phyloP scores from a whole-genome alignment of 495 filamentous ascomycete species.

The Penicillium manginii region DNA sequence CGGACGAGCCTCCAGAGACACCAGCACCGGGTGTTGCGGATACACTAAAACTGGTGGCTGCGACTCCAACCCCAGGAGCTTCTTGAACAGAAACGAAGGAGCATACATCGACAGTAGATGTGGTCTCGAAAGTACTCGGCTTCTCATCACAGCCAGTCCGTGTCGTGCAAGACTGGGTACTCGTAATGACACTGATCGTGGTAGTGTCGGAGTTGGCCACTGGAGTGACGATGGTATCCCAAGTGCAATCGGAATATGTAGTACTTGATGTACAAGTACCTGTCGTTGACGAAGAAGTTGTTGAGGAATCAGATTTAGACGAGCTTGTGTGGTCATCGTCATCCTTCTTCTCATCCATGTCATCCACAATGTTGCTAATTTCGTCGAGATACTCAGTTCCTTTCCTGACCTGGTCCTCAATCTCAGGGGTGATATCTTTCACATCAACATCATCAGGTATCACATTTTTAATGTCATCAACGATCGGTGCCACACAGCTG shows the following conservation, averaged over 20 bases:
- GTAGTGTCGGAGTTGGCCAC: neutral
- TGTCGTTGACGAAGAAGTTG: neutral
- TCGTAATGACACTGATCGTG: neutral
- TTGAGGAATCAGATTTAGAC: neutral
- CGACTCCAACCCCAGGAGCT: too few species aligned
- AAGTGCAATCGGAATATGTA: slow-evolving; percentile 3
- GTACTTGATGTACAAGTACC: slow-evolving; percentile 4
- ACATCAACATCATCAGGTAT: neutral
- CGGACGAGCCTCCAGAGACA: too few species aligned
- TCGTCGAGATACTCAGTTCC: slow-evolving; percentile 6
- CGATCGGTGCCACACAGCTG: slow-evolving; percentile 2
- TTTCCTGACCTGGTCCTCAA: slow-evolving; percentile 4
- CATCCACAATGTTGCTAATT: slow-evolving; percentile 1
- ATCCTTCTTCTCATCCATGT: neutral
- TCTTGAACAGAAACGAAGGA: too few species aligned
- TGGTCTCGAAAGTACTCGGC: neutral
- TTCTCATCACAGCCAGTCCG: neutral
- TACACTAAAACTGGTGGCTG: too few species aligned
- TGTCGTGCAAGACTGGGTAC: slow-evolving; percentile 1
- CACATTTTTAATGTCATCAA: neutral
- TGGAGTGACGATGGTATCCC: neutral
- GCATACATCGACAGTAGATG: neutral
- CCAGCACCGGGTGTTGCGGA: too few species aligned
- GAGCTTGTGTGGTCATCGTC: neutral
- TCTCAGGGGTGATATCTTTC: neutral